Base-by-base conservation (phyloP, 1,284 basidiomycete genomes). In the Ceratobasidium sp. region DNA sequence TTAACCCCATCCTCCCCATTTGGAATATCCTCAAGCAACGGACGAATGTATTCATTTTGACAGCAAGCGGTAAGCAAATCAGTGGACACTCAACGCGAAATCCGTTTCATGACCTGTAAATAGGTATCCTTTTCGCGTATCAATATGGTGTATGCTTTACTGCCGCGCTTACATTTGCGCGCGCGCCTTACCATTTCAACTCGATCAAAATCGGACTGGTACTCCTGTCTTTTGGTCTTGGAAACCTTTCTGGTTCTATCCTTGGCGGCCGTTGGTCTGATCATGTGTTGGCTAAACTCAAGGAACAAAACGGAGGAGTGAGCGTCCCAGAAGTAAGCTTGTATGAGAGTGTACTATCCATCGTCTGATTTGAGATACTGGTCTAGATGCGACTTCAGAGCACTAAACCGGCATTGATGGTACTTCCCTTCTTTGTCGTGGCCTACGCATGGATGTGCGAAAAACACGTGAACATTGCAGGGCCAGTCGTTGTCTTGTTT, bases 221-320 rank as follows among this genome's bases (percentile, higher is more conserved):
- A 6, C 82, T 94, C 7, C 83, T 96, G 20, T 79, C 88, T 0
- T 91, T 88, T 72, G 93, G 93, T 45, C 72, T 83, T 12, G 91
- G 92, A 5, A 86, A 84, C 72, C 81, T 93, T 34, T 75, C 80
- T 1, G 93, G 93, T 2, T 90, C 87, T 70, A 72, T 94, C 7
- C 72, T 89, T 0, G 93, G 93, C 8, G 93, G 94, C 0, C 82
- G 87, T 8, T 92, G 87, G 80, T 92, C 89, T 1, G 94, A 96
- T 77, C 77, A 80, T 49, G 81, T 87, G 38, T 80, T 93, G 32
- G 76, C 77, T 3, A 80, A 81, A 53, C 77, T 90, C 62, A 89
- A 85, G 71, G 81, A 79, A 22, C 78, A 81, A 54, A 89, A 90
- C 72, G 86, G 84, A 1, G 91, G 89, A 1, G 79, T 82, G 42